phyloP scores from a whole-genome alignment of 257 asterid species.

The Ilex aquifolium region DNA sequence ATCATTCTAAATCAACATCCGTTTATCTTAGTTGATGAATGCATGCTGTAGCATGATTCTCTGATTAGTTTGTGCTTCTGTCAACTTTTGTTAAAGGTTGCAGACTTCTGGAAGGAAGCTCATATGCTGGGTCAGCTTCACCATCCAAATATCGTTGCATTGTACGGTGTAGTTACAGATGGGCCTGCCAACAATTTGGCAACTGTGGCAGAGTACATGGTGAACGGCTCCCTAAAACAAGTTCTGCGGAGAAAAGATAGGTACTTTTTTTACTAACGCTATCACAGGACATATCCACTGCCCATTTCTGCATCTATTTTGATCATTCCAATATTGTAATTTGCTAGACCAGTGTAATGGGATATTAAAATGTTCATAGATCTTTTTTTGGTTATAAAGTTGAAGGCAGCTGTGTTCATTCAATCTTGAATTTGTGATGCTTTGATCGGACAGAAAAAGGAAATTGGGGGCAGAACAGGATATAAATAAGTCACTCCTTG shows the following conservation, averaged over 20 bases:
- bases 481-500: no score
- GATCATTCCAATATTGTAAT: no score
- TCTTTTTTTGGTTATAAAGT: no score
- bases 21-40: background rate
- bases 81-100: constrained; percentile 7
- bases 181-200: constrained; percentile 23
- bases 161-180: constrained; percentile 28
- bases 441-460: no score
- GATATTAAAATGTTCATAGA: no score
- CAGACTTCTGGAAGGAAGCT: constrained; percentile 35
- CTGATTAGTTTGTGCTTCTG: background rate
- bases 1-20: no score
- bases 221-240: constrained; percentile 31
- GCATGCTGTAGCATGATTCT: background rate
- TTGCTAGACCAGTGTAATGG: no score
- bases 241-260: constrained; percentile 22
- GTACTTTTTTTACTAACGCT: constrained; percentile 1
- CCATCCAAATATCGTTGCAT: constrained; percentile 29
- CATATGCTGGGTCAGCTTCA: constrained; percentile 26
- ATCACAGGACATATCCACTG: no score
- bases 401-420: no score
- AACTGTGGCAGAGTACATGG: constrained; percentile 31
- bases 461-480: no score
- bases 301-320: no score
- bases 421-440: no score